Evolutionary conservation across 208 protist genomes (phyloP).

Genomic region (Lotmaria passim): DNA sequence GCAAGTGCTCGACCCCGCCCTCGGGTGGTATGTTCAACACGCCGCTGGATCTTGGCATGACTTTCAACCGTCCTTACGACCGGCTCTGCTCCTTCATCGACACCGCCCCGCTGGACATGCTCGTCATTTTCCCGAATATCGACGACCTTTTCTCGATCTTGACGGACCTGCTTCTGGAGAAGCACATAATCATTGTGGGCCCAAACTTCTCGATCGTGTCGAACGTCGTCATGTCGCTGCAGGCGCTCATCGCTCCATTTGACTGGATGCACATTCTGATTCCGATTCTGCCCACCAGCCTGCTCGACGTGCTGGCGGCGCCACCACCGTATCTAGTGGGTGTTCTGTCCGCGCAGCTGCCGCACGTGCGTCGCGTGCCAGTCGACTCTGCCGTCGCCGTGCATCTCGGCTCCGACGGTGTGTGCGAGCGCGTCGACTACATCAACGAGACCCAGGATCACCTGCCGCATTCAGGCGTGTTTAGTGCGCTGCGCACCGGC

Average conservation of each 20-base stretch:
- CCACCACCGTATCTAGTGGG: slow-evolving; percentile 81
- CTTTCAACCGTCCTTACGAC: slow-evolving; percentile 76
- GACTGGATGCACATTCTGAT: slow-evolving; percentile 91
- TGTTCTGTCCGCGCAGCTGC: slow-evolving; percentile 74
- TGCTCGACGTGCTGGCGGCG: slow-evolving; percentile 76
- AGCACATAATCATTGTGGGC: slow-evolving; percentile 82
- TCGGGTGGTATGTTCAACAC: slow-evolving; percentile 66
- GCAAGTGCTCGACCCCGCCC: slow-evolving; percentile 57
- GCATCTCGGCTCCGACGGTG: slow-evolving; percentile 53
- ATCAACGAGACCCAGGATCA: slow-evolving; percentile 50
- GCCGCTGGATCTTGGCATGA: slow-evolving; percentile 43
- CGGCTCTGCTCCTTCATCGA: slow-evolving; percentile 84
- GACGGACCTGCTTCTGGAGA: slow-evolving; percentile 70
- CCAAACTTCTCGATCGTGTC: slow-evolving; percentile 83
- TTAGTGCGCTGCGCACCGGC: slow-evolving; percentile 73
- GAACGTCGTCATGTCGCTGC: slow-evolving; percentile 80
- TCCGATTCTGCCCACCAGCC: slow-evolving; percentile 63
- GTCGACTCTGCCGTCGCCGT: slow-evolving; percentile 67
- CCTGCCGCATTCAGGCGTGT: slow-evolving; percentile 64
- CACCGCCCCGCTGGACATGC: slow-evolving; percentile 66
- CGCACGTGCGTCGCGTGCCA: slow-evolving; percentile 40
- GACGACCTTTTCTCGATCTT: slow-evolving; percentile 72
- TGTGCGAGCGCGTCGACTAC: slow-evolving; percentile 66
- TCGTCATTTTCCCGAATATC: slow-evolving; percentile 67
- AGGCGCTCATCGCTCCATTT: slow-evolving; percentile 79